Evolutionary conservation across 805 yeast species (phyloP).

Genomic region (Danielia oregonensis): DNA sequence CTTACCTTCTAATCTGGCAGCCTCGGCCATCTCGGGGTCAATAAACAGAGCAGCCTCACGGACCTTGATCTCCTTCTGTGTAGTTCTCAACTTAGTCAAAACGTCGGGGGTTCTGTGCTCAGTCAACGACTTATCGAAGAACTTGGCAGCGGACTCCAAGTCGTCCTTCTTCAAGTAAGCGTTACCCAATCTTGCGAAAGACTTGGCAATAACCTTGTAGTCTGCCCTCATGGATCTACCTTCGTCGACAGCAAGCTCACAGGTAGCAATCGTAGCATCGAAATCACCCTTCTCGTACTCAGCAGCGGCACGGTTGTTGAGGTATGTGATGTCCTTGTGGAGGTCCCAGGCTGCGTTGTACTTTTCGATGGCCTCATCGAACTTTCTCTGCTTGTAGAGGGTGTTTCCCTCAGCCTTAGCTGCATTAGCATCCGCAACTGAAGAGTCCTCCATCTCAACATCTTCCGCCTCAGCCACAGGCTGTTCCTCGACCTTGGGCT

Average conservation of each 20-base stretch:
- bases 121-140: slow-evolving; percentile 85
- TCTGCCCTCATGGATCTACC: slow-evolving; percentile 91
- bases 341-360: slow-evolving; percentile 85
- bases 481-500: slow-evolving; percentile 13
- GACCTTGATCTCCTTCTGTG: slow-evolving; percentile 82
- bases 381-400: slow-evolving; percentile 79
- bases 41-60: slow-evolving; percentile 75
- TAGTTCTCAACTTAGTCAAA: slow-evolving; percentile 75
- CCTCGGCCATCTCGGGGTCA: slow-evolving; percentile 91
- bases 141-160: slow-evolving; percentile 66
- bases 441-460: slow-evolving; percentile 32
- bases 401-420: slow-evolving; percentile 84
- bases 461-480: slow-evolving; percentile 21
- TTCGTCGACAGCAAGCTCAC: slow-evolving; percentile 78
- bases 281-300: slow-evolving; percentile 93
- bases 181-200: slow-evolving; percentile 89
- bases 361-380: slow-evolving; percentile 86
- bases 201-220: slow-evolving; percentile 86
- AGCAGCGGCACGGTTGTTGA: slow-evolving; percentile 97
- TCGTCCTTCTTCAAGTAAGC: slow-evolving; percentile 74
- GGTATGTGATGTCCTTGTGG: slow-evolving; percentile 80
- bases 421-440: slow-evolving; percentile 55
- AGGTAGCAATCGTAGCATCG: slow-evolving; percentile 78
- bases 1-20: slow-evolving; percentile 90
- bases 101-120: slow-evolving; percentile 97